These are phyloP conservation scores for Gossypium trilobum DNA, from an alignment of 441 rosid species.

Conservation along the genomic window DNA sequence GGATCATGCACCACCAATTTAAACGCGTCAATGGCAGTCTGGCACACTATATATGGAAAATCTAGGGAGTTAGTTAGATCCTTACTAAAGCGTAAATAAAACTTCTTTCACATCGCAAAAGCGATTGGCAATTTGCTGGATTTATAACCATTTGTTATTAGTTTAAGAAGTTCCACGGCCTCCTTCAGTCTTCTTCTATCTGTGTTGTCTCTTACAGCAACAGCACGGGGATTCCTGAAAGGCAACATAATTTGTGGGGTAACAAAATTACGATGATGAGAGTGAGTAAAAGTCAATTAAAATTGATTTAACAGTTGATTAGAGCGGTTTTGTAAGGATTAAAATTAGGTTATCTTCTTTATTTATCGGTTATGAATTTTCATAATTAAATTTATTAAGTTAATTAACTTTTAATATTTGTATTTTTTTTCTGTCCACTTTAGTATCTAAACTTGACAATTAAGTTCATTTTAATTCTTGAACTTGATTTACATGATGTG, in stretches of 20 bases:
- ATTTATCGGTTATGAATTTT: not conserved
- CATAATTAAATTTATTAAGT: not conserved
- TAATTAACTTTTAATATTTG: too few species aligned
- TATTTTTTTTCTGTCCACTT: too few species aligned
- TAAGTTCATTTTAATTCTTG: too few species aligned
- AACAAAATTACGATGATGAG: too few species aligned
- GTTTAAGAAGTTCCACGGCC: conserved; percentile 46
- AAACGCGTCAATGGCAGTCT: not conserved
- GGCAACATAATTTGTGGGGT: not conserved
- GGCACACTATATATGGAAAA: not conserved
- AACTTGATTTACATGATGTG: too few species aligned
- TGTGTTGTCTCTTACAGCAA: conserved; percentile 36
- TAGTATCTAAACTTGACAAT: too few species aligned
- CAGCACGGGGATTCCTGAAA: conserved; percentile 42
- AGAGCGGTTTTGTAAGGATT: not conserved
- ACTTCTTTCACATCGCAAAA: not conserved
- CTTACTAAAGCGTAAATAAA: too few species aligned
- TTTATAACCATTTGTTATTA: conserved; percentile 24
- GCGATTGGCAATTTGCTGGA: not conserved
- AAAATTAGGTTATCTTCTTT: not conserved
- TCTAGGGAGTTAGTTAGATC: too few species aligned
- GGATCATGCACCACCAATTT: not conserved
- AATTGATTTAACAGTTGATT: not conserved
- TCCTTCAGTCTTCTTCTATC: conserved; percentile 60
- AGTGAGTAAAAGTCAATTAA: too few species aligned